These are phyloP conservation scores for Albophoma yamanashiensis DNA, from an alignment of 2,329 filamentous ascomycete genomes.

Conservation along the genomic window DNA sequence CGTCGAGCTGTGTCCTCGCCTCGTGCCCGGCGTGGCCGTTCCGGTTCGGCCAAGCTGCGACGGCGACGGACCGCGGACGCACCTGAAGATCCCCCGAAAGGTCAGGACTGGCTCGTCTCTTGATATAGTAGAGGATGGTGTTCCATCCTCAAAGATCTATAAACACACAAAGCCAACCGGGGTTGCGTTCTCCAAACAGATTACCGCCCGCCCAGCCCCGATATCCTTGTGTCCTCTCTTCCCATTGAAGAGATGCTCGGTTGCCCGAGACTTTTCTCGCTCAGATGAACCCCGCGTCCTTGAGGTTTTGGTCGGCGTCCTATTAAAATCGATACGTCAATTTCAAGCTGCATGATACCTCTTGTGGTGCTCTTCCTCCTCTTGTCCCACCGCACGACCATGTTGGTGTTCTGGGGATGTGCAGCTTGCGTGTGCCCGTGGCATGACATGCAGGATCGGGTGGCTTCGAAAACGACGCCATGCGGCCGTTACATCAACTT, in stretches of 20 bases:
- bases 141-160: slow-evolving; percentile 35
- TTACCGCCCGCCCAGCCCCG: slow-evolving; percentile 8
- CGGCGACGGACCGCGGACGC: background rate
- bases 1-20: background rate
- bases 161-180: slow-evolving; percentile 22
- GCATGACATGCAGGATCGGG: background rate
- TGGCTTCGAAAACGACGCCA: background rate
- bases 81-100: background rate
- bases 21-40: background rate
- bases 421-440: background rate
- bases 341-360: slow-evolving; percentile 5
- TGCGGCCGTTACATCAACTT: slow-evolving; percentile 64
- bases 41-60: background rate
- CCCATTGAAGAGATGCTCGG: slow-evolving; percentile 22
- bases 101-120: slow-evolving; percentile 19
- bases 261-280: slow-evolving; percentile 2
- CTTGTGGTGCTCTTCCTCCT: background rate
- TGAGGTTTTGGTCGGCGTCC: slow-evolving; percentile 16
- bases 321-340: slow-evolving; percentile 18
- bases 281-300: slow-evolving; percentile 17
- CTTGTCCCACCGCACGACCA: background rate
- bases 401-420: background rate
- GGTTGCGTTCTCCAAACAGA: slow-evolving; percentile 12
- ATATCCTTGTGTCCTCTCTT: slow-evolving; percentile 18
- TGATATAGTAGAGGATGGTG: slow-evolving; percentile 30